Evolutionary conservation across 176 grass and related monocot species (phyloP), one percentile per base, ranked within the genome.

Genomic region (Carex cristatella): DNA sequence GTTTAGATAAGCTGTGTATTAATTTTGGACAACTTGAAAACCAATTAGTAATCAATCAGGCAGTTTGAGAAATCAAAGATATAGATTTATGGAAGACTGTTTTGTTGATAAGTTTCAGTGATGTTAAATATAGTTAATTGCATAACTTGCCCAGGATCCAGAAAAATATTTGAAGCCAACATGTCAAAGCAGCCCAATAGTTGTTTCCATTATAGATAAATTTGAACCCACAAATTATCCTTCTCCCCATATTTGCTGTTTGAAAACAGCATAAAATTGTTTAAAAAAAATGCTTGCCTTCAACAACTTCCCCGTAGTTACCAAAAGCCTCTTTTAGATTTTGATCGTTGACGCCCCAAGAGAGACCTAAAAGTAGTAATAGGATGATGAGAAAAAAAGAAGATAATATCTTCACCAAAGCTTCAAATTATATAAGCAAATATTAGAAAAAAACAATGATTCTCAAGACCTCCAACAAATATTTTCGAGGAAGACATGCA

Each of bases 401-500:
- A 69, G 12, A 15, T 79, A 4, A 1, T 18, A 33, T 2, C 53
- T 79, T 79, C 5, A 79, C 10, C 6, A 56, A 79, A 35, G 30
- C 53, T 58, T 33, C 15, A 61, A 46, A 19, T 19, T 10, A 84
- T 6, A 82, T 14, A 6, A 83, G 16, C 37, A 85, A 10, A 86
- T 55, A 61, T 18, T 65, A 78, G 4, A 30, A 7, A 61, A 74
- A 81, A 37, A 89, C 59, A 14, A 28, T 8, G 42, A 30, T 31
- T 80, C 46, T 2, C 56, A 44, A 6, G 65, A 99, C 97, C 93
- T 89, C 93, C 97, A 69, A 95, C 37, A 71, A 99, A 95, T 15
- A 95, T 63, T 90, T 96, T 99, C 38, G 97, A 95, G 32, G 94
- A 92, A 70, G 96, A 95, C 97, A 99, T 99, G 90, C 87, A 99